Conservation (phyloP, 257 asterid genomes). For the Solanum etuberosum region DNA sequence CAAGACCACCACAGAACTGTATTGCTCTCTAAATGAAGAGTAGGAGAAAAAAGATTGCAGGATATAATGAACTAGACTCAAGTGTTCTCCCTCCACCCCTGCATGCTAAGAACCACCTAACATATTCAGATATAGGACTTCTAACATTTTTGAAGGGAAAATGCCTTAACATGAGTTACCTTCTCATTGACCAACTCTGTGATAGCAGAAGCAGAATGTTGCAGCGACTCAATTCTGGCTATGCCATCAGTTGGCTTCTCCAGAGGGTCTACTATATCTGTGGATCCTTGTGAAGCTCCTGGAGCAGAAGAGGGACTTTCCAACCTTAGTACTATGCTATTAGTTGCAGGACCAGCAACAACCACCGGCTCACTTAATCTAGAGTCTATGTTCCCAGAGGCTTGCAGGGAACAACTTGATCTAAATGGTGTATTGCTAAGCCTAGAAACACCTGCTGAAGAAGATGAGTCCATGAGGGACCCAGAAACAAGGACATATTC, state of each 20-base stretch:
- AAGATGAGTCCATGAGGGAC: slow-evolving; percentile 50
- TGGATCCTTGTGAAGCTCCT: slow-evolving; percentile 52
- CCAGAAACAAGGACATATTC: slow-evolving; percentile 77
- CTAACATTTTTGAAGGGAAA: not conserved
- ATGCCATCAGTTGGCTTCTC: slow-evolving; percentile 56
- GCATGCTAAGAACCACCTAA: not conserved
- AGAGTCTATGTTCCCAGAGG: slow-evolving; percentile 24
- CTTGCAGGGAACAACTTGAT: slow-evolving; percentile 36
- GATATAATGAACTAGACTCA: not conserved
- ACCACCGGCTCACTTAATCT: slow-evolving; percentile 43
- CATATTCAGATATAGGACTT: not conserved
- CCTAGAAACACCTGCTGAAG: slow-evolving; percentile 44
- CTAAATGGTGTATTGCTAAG: slow-evolving; percentile 35
- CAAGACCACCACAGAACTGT: not conserved
- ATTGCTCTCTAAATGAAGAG: not conserved
- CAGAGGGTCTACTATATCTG: slow-evolving; percentile 27
- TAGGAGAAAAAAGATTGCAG: not conserved
- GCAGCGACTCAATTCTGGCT: slow-evolving; percentile 63
- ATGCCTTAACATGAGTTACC: slow-evolving; percentile 27
- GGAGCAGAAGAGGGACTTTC: slow-evolving; percentile 56
- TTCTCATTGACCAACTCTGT: slow-evolving; percentile 60
- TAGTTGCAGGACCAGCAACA: slow-evolving; percentile 28
- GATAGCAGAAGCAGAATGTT: slow-evolving; percentile 50
- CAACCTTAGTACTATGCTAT: slow-evolving; percentile 30
- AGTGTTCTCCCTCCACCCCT: too few relatives aligned